A percentile compares a stretch with the other conserved stretches of the same genome.
Conservation (phyloP, 2,329 filamentous ascomycete species). For the Cryphonectria radicalis region DNA sequence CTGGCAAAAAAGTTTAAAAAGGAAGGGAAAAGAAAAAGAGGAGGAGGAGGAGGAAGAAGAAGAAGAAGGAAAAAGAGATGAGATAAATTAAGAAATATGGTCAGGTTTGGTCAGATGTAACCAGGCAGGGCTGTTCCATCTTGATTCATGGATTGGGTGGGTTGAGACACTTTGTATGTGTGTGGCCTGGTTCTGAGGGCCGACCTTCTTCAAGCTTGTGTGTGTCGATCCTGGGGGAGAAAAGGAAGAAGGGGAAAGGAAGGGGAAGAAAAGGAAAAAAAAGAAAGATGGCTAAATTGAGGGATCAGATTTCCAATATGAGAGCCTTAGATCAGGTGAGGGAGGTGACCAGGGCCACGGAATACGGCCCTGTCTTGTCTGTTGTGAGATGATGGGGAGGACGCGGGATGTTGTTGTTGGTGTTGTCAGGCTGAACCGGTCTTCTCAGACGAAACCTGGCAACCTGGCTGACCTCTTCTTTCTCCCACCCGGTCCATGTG, state of each 20-base stretch:
- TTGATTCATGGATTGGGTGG: not conserved
- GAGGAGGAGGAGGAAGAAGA: not conserved
- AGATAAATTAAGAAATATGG: not conserved
- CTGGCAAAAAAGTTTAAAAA: not conserved
- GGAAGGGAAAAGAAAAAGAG: not conserved
- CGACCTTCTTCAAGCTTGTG: not conserved
- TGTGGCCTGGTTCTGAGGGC: not conserved
- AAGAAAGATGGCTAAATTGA: not conserved
- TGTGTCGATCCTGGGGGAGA: no score
- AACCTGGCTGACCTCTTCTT: not conserved
- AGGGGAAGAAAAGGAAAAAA: not conserved
- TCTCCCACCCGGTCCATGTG: conserved; percentile 16
- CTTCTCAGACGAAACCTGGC: not conserved
- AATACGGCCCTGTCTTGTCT: conserved; percentile 7
- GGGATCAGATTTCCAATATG: not conserved
- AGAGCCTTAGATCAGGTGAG: not conserved
- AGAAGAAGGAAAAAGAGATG: not conserved
- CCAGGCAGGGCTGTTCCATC: not conserved
- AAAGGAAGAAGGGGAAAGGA: not conserved
- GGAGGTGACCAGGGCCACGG: conserved; percentile 2
- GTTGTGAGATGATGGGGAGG: conserved; percentile 7
- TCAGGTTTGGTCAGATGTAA: not conserved
- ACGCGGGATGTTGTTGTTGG: conserved; percentile 4
- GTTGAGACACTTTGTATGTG: not conserved
- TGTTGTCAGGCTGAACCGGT: conserved; percentile 1